phyloP scores from a whole-genome alignment of 2,329 filamentous ascomycete species.

The Talaromyces sp. region DNA sequence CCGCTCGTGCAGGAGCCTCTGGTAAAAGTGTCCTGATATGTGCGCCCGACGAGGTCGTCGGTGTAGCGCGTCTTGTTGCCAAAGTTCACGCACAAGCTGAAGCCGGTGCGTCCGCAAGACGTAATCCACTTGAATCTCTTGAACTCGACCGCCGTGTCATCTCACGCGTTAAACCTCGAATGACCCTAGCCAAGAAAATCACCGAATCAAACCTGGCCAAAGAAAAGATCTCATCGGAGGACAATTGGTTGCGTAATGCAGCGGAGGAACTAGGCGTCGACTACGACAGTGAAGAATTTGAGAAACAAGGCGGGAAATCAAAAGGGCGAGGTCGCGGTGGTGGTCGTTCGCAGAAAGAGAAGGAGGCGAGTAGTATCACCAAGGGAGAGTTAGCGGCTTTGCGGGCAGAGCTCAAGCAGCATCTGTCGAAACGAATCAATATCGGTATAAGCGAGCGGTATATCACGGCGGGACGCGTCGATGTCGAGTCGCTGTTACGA shows the following conservation, averaged over 20 bases:
- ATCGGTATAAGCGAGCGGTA: constrained; percentile 85
- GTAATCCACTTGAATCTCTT: constrained; percentile 65
- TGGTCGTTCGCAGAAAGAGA: constrained; percentile 71
- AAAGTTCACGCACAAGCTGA: constrained; percentile 73
- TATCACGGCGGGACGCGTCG: constrained; percentile 76
- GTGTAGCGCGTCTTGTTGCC: constrained; percentile 75
- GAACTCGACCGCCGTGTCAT: constrained; percentile 80
- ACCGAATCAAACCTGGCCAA: constrained; percentile 80
- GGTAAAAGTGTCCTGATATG: constrained; percentile 87
- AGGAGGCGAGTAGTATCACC: constrained; percentile 62
- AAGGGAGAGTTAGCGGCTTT: constrained; percentile 71
- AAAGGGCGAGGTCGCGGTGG: constrained; percentile 71
- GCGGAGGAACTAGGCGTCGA: constrained; percentile 93
- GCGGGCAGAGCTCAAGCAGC: constrained; percentile 66
- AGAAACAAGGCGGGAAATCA: constrained; percentile 57
- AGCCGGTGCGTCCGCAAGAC: constrained; percentile 45
- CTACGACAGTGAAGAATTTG: constrained; percentile 85
- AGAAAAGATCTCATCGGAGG: constrained; percentile 78
- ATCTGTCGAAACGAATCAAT: constrained; percentile 74
- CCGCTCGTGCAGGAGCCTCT: constrained; percentile 73
- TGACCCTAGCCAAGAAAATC: constrained; percentile 79
- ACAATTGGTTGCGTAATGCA: constrained; percentile 77
- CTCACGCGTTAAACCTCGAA: constrained; percentile 69
- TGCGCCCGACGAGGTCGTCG: constrained; percentile 82
- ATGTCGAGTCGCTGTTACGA: constrained; percentile 71